These are phyloP conservation scores for Peronospora farinosa DNA, from an alignment of 352 stramenopile genomes.

Conservation along the genomic window DNA sequence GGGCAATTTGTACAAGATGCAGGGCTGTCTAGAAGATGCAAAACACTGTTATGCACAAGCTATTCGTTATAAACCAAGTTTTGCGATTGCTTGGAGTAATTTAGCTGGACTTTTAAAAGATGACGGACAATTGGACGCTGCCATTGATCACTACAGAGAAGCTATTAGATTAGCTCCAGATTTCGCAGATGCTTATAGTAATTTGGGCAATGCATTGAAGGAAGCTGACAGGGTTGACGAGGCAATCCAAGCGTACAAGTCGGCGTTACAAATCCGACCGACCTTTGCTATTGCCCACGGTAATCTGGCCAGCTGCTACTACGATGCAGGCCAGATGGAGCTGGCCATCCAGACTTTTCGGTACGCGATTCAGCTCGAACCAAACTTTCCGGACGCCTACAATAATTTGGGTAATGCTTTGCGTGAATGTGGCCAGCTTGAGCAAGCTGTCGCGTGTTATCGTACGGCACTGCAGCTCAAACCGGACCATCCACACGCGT, in stretches of 20 bases:
- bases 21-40: conserved; percentile 79
- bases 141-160: conserved; percentile 84
- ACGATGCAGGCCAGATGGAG: conserved; percentile 80
- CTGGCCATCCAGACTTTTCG: conserved; percentile 84
- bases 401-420: conserved; percentile 93
- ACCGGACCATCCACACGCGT: conserved; percentile 89
- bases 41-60: conserved; percentile 88
- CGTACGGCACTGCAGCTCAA: conserved; percentile 85
- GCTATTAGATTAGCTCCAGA: conserved; percentile 75
- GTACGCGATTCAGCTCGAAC: conserved; percentile 88
- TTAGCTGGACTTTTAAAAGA: conserved; percentile 89
- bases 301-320: conserved; percentile 89
- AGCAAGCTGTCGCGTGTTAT: conserved; percentile 84
- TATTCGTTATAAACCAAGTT: conserved; percentile 84
- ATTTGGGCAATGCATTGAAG: conserved; percentile 81
- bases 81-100: conserved; percentile 90
- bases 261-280: conserved; percentile 73
- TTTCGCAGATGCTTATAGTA: conserved; percentile 84
- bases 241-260: conserved; percentile 82
- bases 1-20: conserved; percentile 90
- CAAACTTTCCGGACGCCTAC: conserved; percentile 90
- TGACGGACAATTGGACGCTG: conserved; percentile 66
- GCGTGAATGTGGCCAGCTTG: conserved; percentile 74
- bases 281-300: conserved; percentile 90
- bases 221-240: conserved; percentile 63